Conservation (phyloP, 192 early-diverging fungal genomes). For the Backusella tarrabulga region DNA sequence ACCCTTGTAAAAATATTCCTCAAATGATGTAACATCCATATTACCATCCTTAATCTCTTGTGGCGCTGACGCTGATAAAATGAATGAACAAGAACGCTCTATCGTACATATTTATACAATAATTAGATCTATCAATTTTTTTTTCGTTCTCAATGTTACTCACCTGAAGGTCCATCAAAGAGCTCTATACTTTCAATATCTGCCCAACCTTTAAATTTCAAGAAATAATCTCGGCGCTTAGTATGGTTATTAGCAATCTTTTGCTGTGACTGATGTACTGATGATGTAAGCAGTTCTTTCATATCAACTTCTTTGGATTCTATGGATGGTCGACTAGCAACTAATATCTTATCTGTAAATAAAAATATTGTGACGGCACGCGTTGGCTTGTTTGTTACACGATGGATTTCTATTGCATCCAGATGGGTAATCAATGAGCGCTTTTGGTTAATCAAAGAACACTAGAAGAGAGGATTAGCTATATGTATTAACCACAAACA, state of each 20-base stretch:
- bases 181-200: slow-evolving; percentile 36
- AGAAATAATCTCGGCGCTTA: not conserved
- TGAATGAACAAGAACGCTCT: slow-evolving; percentile 17
- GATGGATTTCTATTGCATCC: slow-evolving; percentile 33
- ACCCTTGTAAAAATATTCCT: slow-evolving; percentile 33
- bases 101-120: not conserved
- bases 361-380: slow-evolving; percentile 35
- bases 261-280: not conserved
- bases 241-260: not conserved
- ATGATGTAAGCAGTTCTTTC: slow-evolving; percentile 12
- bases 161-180: slow-evolving; percentile 22
- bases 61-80: slow-evolving; percentile 17
- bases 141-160: not conserved
- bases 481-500: not conserved
- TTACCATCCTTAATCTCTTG: not conserved
- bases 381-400: slow-evolving; percentile 22
- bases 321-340: slow-evolving; percentile 30
- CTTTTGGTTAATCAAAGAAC: slow-evolving; percentile 35
- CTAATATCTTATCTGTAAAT: slow-evolving; percentile 38
- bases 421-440: slow-evolving; percentile 25
- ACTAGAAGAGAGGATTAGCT: slow-evolving; percentile 6
- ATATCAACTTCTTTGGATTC: slow-evolving; percentile 23
- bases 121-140: not conserved
- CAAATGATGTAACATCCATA: slow-evolving; percentile 18
- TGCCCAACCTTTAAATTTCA: slow-evolving; percentile 38